Base-by-base conservation (phyloP, 2,329 filamentous ascomycete genomes). In the Hypoxylon sp. region DNA sequence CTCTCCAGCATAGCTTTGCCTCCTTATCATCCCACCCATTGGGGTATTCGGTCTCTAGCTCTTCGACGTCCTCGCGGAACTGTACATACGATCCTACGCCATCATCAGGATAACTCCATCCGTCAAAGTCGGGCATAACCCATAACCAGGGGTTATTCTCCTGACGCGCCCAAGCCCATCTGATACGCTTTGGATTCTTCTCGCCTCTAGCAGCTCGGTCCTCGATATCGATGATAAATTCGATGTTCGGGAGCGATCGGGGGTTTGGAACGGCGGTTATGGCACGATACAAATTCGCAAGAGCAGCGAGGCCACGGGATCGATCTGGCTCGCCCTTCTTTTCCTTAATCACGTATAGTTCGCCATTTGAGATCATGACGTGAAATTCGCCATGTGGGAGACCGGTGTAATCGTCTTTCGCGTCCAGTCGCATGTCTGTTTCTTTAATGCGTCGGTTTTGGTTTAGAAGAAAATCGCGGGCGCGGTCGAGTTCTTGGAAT, bases 1-100 rank as follows among this genome's bases (percentile, higher is more conserved):
- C 79, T 45, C 79, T 72, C 78, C 79, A 80, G n/a, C 74, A 65
- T 5, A 75, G 52, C 64, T 74, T 71, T 5, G 68, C 60, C 11
- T 69, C 69, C 63, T 77, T 78, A 48, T 73, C 70, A 49, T 71
- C 65, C 69, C 70, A 75, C 14, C 66, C 70, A 11, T 65, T 48
- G 2, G 50, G 17, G 32, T 68, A 72, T 21, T 68, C 63, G 7
- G 55, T 41, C 50, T 74, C 72, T 5, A 71, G 7, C 25, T 72
- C 66, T n/a, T 34, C 45, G 7, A 70, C 71, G 14, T 72, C 67
- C 38, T 72, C 71, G 61, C 70, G 71, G n/a, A 72, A 72, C 50
- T 74, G 68, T 17, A 63, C 64, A 48, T 70, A 74, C 10, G 71
- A 69, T 13, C 67, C 72, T 14, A 74, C 67, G 34, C 65, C 69